Conservation (phyloP, 2,329 filamentous ascomycete species). For the Phaeosphaeria sp. region DNA sequence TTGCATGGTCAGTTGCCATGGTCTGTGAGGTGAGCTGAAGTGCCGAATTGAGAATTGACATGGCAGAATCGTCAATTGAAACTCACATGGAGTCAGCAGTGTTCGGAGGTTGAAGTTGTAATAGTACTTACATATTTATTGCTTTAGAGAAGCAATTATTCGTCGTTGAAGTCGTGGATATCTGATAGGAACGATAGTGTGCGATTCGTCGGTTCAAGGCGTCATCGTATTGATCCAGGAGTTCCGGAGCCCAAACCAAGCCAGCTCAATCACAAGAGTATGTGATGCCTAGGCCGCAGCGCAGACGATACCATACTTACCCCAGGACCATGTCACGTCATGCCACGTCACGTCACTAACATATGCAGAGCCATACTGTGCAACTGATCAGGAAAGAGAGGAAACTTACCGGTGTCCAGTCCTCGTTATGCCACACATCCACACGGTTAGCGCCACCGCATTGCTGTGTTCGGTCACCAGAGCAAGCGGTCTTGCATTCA, state of each 20-base stretch:
- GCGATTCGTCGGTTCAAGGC: not conserved
- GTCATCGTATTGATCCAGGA: not conserved
- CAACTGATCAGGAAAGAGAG: not conserved
- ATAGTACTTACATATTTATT: not conserved
- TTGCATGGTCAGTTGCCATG: not conserved
- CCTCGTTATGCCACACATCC: conserved; percentile 7
- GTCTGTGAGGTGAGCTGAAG: not conserved
- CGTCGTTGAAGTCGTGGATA: not conserved
- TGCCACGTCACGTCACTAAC: not conserved
- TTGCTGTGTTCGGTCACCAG: not conserved
- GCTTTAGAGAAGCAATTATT: not conserved
- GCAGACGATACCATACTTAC: conserved; percentile 2
- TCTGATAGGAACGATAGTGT: not conserved
- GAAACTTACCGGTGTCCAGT: conserved; percentile 8
- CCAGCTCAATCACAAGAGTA: not conserved
- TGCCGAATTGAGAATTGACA: not conserved
- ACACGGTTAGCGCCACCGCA: conserved; percentile 11
- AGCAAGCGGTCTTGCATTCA: conserved; percentile 5
- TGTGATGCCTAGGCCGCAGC: not conserved
- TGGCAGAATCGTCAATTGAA: not conserved
- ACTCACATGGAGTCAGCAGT: not conserved
- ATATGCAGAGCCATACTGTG: not conserved
- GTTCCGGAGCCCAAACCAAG: not conserved
- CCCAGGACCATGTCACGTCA: not conserved
- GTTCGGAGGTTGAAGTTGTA: not conserved